Percentiles rank a stretch among this genome's conserved stretches.
Conservation (phyloP, 148 eudicot species). For the Arctostaphylos glauca region DNA sequence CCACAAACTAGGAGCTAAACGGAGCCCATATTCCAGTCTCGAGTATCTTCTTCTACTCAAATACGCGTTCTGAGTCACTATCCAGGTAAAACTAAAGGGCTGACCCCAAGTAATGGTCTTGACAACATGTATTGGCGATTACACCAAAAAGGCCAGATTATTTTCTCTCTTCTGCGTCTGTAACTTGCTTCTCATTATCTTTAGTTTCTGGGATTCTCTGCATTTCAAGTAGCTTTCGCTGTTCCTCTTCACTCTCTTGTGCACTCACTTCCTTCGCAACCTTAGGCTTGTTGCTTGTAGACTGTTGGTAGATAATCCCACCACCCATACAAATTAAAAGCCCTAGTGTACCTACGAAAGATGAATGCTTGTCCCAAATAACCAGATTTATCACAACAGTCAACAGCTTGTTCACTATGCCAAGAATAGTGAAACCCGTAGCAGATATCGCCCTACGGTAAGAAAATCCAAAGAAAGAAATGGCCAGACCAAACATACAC, state of each 20-base stretch:
- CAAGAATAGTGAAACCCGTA: slow-evolving; percentile 94
- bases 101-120: no score
- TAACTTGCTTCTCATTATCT: slow-evolving; percentile 26
- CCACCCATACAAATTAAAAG: slow-evolving; percentile 91
- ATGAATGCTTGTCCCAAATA: slow-evolving; percentile 92
- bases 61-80: no score
- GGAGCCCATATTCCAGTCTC: no score
- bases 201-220: slow-evolving; percentile 38
- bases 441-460: slow-evolving; percentile 94
- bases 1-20: no score
- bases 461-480: slow-evolving; percentile 93
- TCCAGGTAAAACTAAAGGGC: no score
- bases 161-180: slow-evolving; percentile 39
- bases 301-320: slow-evolving; percentile 83
- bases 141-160: neutral
- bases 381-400: slow-evolving; percentile 84
- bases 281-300: slow-evolving; percentile 61
- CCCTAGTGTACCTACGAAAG: slow-evolving; percentile 81
- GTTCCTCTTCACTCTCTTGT: slow-evolving; percentile 56
- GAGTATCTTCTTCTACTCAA: no score
- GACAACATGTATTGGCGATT: no score
- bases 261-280: slow-evolving; percentile 37
- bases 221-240: slow-evolving; percentile 76
- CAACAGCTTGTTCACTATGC: slow-evolving; percentile 84
- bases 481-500: slow-evolving; percentile 84